These are phyloP conservation scores for Cyclocybe cylindracea DNA, from an alignment of 768 basidiomycete genomes.

Conservation along the genomic window DNA sequence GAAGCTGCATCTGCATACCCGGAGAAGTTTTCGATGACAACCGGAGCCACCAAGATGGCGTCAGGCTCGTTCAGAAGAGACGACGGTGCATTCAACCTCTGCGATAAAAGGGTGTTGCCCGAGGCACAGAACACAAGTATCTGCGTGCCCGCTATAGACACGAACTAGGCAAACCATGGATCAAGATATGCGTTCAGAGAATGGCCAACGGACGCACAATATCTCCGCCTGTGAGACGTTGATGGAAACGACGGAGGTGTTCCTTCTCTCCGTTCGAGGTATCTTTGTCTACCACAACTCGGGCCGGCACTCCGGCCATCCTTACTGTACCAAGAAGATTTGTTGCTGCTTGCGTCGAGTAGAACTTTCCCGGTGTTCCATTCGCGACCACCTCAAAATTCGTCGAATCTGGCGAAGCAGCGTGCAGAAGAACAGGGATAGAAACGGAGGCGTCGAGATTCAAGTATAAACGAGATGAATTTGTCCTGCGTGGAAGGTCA, in stretches of 20 bases:
- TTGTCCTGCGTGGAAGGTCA: constrained; percentile 17
- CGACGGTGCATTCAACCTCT: constrained; percentile 52
- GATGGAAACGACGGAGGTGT: constrained; percentile 49
- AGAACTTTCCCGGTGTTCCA: constrained; percentile 63
- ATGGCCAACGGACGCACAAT: constrained; percentile 40
- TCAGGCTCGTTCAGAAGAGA: constrained; percentile 42
- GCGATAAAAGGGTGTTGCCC: constrained; percentile 42
- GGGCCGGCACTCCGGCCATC: constrained; percentile 50
- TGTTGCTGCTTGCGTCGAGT: constrained; percentile 44
- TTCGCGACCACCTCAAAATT: constrained; percentile 41
- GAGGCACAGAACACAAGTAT: constrained; percentile 64
- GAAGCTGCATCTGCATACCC: constrained; percentile 56
- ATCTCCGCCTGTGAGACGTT: constrained; percentile 52
- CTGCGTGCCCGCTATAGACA: constrained; percentile 50
- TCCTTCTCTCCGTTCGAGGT: constrained; percentile 43
- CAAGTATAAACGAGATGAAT: constrained; percentile 41
- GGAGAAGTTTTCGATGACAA: constrained; percentile 59
- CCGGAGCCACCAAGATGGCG: constrained; percentile 53
- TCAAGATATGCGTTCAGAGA: background rate
- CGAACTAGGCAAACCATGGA: constrained; percentile 43
- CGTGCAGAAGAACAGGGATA: constrained; percentile 50
- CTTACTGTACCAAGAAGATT: constrained; percentile 55
- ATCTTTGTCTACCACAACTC: constrained; percentile 38
- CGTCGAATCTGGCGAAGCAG: constrained; percentile 31
- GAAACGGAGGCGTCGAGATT: constrained; percentile 51